Base-by-base conservation (phyloP, 1,284 basidiomycete species). In the Phenoliferia sp. region DNA sequence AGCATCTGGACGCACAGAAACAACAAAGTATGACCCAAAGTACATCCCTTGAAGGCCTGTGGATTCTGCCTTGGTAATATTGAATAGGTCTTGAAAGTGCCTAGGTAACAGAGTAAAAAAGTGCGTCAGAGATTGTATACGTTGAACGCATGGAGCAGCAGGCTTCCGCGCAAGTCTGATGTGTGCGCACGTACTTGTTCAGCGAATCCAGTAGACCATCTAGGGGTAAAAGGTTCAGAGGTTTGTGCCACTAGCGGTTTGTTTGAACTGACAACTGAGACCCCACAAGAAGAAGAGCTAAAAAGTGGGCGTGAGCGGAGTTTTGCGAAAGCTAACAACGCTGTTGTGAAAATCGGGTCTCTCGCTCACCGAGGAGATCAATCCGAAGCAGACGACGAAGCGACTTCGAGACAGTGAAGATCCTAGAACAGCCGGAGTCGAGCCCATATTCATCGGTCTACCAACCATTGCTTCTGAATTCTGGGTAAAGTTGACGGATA, bases 31-130 rank as follows among this genome's bases (percentile, higher is more conserved):
- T 19, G 7, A 4, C 58, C 17, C 75, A 72, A 92, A 94, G 79
- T 92, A 93, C 4, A 89, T 89, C 7, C 90, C 84, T 77, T 94
- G 92, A 48, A 94, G 83, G 68, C 90, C 85, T 1, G 91, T 90
- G 60, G 89, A 90, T 77, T 91, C 86, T 29, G 88, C 84, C 74
- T 88, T 89, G 55, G 84, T 84, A 76, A 95, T 91, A 26, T 83
- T 81, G 62, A 87, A 84, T 31, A 92, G 87, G 58, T 84, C 83
- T 63, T 85, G 81, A 69, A 92, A 84, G 57, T 90, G 39, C 39
- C n/a, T n/a, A n/a, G n/a, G n/a, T n/a, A n/a, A n/a, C n/a, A n/a
- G n/a, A n/a, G n/a, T n/a, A n/a, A n/a, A n/a, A n/a, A n/a, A n/a
- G n/a, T n/a, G n/a, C n/a, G n/a, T n/a, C n/a, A n/a, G n/a, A n/a